Evolutionary conservation across 2,329 filamentous ascomycete genomes (phyloP).

Genomic region (Ophiocordyceps camponoti-saundersi): DNA sequence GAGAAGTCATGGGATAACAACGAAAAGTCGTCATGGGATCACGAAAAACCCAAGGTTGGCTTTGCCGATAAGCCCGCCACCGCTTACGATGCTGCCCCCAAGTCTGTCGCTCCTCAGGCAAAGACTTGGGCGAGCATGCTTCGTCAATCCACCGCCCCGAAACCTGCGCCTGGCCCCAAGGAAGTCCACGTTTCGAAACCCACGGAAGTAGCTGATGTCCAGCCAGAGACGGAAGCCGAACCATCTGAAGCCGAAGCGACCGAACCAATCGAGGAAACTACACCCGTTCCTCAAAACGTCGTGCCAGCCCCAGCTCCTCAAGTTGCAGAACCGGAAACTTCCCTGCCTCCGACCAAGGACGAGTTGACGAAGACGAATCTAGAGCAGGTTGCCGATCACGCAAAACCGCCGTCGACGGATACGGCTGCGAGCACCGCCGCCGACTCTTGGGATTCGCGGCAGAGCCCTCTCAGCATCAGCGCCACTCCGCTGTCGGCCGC

Average conservation of each 20-base stretch:
- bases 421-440: constrained; percentile 81
- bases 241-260: constrained; percentile 17
- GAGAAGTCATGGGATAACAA: background rate
- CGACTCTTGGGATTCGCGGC: constrained; percentile 65
- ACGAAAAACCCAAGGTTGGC: constrained; percentile 13
- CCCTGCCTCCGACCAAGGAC: constrained; percentile 56
- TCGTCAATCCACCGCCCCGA: constrained; percentile 38
- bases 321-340: constrained; percentile 30
- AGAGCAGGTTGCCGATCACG: constrained; percentile 73
- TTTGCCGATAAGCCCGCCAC: constrained; percentile 15
- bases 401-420: constrained; percentile 57
- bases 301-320: constrained; percentile 7
- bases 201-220: constrained; percentile 14
- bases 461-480: constrained; percentile 37
- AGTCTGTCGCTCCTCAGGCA: constrained; percentile 20
- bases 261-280: constrained; percentile 16
- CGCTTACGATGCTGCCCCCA: constrained; percentile 17
- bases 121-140: constrained; percentile 69
- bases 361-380: constrained; percentile 84
- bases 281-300: constrained; percentile 15
- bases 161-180: constrained; percentile 23
- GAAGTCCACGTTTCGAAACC: constrained; percentile 19
- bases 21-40: background rate
- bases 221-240: constrained; percentile 18
- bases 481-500: constrained; percentile 49